Conservation (phyloP, 768 basidiomycete genomes). For the Pleurotus tuoliensis region DNA sequence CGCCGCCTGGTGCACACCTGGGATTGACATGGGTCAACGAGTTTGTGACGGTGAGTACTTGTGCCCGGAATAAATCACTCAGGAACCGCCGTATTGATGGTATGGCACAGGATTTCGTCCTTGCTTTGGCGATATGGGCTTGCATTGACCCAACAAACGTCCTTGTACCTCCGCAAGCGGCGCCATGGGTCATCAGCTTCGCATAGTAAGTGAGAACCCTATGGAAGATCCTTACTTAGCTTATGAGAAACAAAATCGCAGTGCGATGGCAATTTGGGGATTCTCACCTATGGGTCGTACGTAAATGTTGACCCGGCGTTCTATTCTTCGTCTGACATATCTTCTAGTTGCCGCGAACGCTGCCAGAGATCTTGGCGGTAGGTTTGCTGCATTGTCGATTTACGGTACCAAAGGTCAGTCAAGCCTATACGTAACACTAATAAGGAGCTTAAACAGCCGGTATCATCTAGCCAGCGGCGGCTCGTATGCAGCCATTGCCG, state of each 20-base stretch:
- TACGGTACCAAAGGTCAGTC: constrained; percentile 44
- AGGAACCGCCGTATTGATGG: too few relatives aligned
- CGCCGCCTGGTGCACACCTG: constrained; percentile 37
- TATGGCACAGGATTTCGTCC: constrained; percentile 35
- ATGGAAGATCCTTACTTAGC: neutral
- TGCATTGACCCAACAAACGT: constrained; percentile 56
- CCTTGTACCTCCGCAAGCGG: constrained; percentile 46
- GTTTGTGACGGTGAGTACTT: constrained; percentile 45
- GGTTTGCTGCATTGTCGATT: constrained; percentile 57
- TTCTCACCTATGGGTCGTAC: constrained; percentile 48
- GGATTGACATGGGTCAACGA: constrained; percentile 50
- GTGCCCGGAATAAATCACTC: too few relatives aligned
- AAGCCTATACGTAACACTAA: neutral
- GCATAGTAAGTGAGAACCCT: constrained; percentile 46
- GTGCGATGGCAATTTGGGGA: constrained; percentile 58
- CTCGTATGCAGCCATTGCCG: constrained; percentile 56
- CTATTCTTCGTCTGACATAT: neutral
- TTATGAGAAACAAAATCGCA: constrained; percentile 16
- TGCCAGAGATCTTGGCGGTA: constrained; percentile 65
- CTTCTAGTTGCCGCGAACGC: constrained; percentile 55
- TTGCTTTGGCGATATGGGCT: constrained; percentile 51
- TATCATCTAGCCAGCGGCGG: constrained; percentile 41
- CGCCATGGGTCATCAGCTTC: constrained; percentile 50
- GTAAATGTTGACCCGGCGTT: constrained; percentile 12
- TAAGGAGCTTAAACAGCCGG: neutral